Evolutionary conservation across 2,329 filamentous ascomycete genomes (phyloP).

Genomic region (Sphaerulina populicola): DNA sequence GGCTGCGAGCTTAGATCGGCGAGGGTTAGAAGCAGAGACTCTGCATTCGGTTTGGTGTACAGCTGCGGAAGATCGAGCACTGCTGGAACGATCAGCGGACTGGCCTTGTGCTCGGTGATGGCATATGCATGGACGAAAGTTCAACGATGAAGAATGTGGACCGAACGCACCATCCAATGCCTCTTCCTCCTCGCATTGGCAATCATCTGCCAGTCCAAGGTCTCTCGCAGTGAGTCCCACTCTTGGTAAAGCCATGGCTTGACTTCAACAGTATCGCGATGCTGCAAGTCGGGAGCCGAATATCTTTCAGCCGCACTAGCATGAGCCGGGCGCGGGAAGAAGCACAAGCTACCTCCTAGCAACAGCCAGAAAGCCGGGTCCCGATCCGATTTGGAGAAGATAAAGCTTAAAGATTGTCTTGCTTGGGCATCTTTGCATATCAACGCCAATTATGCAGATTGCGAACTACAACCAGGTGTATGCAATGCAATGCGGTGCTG

Average conservation of each 20-base stretch:
- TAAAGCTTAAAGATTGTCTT: background rate
- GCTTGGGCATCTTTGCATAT: slow-evolving; percentile 7
- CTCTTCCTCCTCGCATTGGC: slow-evolving; percentile 23
- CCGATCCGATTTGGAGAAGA: background rate
- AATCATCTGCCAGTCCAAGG: slow-evolving; percentile 6
- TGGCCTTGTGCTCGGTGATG: background rate
- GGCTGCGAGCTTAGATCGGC: slow-evolving; percentile 58
- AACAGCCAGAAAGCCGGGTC: background rate
- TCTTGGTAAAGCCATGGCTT: slow-evolving; percentile 1
- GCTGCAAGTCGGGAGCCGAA: background rate
- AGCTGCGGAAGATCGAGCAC: slow-evolving; percentile 73
- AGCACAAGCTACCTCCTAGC: slow-evolving; percentile 3
- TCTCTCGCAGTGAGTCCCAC: slow-evolving; percentile 11
- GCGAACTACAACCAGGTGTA: slow-evolving; percentile 6
- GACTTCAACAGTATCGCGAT: background rate
- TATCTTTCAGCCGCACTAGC: slow-evolving; percentile 5
- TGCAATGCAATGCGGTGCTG: slow-evolving; percentile 5
- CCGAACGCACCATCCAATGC: slow-evolving; percentile 27
- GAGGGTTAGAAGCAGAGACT: slow-evolving; percentile 58
- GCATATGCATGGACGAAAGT: background rate
- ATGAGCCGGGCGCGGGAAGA: background rate
- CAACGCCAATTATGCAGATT: slow-evolving; percentile 5
- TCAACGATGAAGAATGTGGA: background rate
- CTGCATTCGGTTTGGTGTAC: slow-evolving; percentile 63
- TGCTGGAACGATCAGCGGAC: slow-evolving; percentile 27